These are phyloP conservation scores for Colletotrichum siamense DNA, from an alignment of 2,329 filamentous ascomycete species.

Conservation along the genomic window DNA sequence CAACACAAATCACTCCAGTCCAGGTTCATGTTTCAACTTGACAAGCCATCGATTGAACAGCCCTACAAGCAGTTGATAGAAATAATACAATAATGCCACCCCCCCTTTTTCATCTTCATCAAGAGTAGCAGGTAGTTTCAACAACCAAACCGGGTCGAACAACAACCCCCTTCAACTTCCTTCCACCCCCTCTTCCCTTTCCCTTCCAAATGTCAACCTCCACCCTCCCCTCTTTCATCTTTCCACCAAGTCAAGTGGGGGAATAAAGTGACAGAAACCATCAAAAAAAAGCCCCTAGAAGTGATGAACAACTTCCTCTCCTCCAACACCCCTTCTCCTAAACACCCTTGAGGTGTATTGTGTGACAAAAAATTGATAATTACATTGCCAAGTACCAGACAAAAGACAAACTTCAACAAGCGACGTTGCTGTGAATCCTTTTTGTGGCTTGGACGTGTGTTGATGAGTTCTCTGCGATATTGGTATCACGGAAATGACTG, in stretches of 20 bases:
- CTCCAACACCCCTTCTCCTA: neutral
- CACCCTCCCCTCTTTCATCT: neutral
- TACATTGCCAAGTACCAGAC: slow-evolving; percentile 11
- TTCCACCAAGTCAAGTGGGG: neutral
- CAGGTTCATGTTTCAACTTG: neutral
- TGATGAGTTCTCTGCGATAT: slow-evolving; percentile 18
- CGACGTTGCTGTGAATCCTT: neutral
- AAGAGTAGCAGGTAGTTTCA: neutral
- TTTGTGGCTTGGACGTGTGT: neutral
- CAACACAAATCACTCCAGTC: neutral
- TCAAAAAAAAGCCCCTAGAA: neutral
- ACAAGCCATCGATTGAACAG: slow-evolving; percentile 15
- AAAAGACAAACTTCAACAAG: neutral
- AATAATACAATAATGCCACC: slow-evolving; percentile 8
- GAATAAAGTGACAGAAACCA: neutral
- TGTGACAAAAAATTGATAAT: slow-evolving; percentile 17
- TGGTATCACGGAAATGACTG: slow-evolving; percentile 25
- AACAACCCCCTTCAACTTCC: neutral
- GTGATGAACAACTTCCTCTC: neutral
- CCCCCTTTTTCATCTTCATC: neutral
- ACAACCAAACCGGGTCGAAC: neutral
- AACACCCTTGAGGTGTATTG: neutral
- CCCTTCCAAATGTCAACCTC: neutral
- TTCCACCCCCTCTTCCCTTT: neutral
- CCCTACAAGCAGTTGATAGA: neutral